Evolutionary conservation across 768 basidiomycete genomes (phyloP), one percentile per base, ranked within the genome.

Genomic region (Lyophyllum decastes): DNA sequence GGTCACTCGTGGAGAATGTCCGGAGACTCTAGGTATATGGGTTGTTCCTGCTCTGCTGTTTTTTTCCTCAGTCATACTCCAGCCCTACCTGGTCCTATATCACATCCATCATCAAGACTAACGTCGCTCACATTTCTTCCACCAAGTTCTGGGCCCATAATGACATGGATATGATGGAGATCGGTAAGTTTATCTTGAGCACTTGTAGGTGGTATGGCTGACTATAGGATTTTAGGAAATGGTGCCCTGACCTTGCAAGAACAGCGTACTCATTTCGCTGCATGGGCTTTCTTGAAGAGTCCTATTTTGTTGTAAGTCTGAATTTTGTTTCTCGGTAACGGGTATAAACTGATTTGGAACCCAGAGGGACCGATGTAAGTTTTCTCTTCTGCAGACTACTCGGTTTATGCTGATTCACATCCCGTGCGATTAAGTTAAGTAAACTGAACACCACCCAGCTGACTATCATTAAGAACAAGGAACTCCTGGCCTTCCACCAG

Each of bases 151-250:
- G 67, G 40, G 71, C 76, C 0, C 82, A 84, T 61, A 82, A 83
- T 55, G 83, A 85, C 57, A 83, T 84, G 82, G 82, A 84, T 64
- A 84, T 83, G 82, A 79, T 79, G 76, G 76, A 80, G 59, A 78
- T 80, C 34, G 77, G 73, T 68, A 43, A 24, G 56, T 57, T 27
- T 16, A 24, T 14, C 34, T 26, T 25, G 26, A 19, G 19, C 4
- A 2, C n/a, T 10, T 22, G 22, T 19, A 25, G 2, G 25, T 22
- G 10, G 26, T 26, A 4, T 30, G 22, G 22, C 16, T 24, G 16
- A 46, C 6, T 9, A 35, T 19, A 48, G 14, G 41, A 25, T 4
- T 19, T 17, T 34, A 73, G 78, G 82, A 33, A 84, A 84, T 60
- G 83, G 83, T 3, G 71, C 66, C 34, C 67, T 83, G 19, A 81